These are phyloP conservation scores for Proteromonas lacertae DNA, from an alignment of 352 stramenopile species.

Conservation along the genomic window DNA sequence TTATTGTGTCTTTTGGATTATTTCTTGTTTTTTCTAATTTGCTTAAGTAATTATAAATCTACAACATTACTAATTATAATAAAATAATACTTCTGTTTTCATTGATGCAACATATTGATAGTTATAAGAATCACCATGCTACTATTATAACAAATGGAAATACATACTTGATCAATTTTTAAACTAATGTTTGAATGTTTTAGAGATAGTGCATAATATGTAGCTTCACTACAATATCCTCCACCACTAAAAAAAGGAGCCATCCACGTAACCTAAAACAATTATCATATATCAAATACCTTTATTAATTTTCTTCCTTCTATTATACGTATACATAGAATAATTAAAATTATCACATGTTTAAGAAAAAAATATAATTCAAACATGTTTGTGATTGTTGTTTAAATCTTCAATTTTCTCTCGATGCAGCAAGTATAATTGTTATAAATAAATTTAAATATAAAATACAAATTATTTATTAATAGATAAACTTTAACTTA, in stretches of 20 bases:
- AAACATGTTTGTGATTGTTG: too few relatives aligned
- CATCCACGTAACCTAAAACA: slow-evolving; percentile 31
- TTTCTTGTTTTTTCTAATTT: background rate
- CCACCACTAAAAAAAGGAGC: slow-evolving; percentile 50
- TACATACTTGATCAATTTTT: slow-evolving; percentile 2
- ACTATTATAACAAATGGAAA: slow-evolving; percentile 5
- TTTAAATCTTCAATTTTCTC: too few relatives aligned
- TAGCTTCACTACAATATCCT: slow-evolving; percentile 54
- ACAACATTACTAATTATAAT: slow-evolving; percentile 5
- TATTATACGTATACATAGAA: too few relatives aligned
- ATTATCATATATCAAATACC: too few relatives aligned
- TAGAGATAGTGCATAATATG: slow-evolving; percentile 33
- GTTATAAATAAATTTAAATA: too few relatives aligned
- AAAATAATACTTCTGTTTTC: slow-evolving; percentile 15
- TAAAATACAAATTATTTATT: too few relatives aligned
- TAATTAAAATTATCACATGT: too few relatives aligned
- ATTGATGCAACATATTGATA: slow-evolving; percentile 8
- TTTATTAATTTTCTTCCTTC: too few relatives aligned
- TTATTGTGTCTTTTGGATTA: slow-evolving; percentile 9
- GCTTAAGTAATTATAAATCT: slow-evolving; percentile 12
- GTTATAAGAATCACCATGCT: slow-evolving; percentile 18
- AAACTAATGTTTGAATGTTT: slow-evolving; percentile 5
- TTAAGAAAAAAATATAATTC: too few relatives aligned
- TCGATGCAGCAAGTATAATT: too few relatives aligned
- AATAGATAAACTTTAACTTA: too few relatives aligned